Evolutionary conservation across 345 rosid species (phyloP).

Genomic region (Euphorbia peplus): DNA sequence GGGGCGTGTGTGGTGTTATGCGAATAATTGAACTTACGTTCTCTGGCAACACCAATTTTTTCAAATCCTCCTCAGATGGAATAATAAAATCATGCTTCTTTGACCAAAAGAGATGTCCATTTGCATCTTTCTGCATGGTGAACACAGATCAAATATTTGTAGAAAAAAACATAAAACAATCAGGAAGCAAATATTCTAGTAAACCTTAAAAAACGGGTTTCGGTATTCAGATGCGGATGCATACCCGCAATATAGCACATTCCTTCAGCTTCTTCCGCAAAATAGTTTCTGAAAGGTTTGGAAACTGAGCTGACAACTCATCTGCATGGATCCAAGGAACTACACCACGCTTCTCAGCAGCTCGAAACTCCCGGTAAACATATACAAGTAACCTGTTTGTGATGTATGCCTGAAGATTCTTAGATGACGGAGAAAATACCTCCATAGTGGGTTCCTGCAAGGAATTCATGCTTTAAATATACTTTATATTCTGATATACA

Average conservation of each 20-base stretch:
- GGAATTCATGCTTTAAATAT: conserved; percentile 5
- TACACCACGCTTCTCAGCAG: conserved; percentile 49
- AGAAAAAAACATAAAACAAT: background rate
- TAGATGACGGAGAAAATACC: conserved; percentile 82
- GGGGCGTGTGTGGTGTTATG: background rate
- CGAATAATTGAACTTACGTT: conserved; percentile 54
- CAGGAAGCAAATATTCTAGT: background rate
- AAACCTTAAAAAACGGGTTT: background rate
- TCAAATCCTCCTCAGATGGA: conserved; percentile 81
- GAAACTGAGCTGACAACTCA: conserved; percentile 65
- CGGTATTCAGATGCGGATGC: background rate
- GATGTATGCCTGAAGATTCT: conserved; percentile 70
- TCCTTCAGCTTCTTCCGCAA: conserved; percentile 68
- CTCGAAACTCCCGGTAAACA: conserved; percentile 76
- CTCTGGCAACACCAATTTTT: conserved; percentile 79
- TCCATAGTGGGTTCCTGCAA: conserved; percentile 92
- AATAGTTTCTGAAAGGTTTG: conserved; percentile 60
- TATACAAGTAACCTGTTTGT: conserved; percentile 70
- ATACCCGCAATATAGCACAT: conserved; percentile 70
- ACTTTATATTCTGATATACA: background rate
- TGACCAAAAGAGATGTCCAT: conserved; percentile 65
- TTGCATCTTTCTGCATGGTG: conserved; percentile 58
- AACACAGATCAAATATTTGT: conserved; percentile 15
- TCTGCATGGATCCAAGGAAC: conserved; percentile 63
- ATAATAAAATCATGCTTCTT: conserved; percentile 57